Percentiles rank a stretch among this genome's conserved stretches.
Evolutionary conservation across 495 filamentous ascomycete genomes (phyloP).

Genomic region (Neurospora sp.): DNA sequence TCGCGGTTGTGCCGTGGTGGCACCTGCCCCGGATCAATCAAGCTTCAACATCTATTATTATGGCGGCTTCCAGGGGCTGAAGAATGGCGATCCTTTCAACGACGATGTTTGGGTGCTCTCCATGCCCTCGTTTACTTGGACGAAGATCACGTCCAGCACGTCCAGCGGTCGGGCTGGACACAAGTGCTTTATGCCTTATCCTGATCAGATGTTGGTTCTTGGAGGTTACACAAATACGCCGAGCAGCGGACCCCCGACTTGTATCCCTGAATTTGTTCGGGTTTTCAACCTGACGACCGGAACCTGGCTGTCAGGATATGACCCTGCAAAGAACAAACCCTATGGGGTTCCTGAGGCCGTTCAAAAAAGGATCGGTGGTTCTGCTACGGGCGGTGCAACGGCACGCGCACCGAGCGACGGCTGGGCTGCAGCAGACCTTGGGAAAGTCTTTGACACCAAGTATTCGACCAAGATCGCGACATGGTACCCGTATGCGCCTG

Average conservation of each 20-base stretch:
- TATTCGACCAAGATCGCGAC: constrained; percentile 49
- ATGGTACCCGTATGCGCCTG: constrained; percentile 50
- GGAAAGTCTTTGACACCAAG: constrained; percentile 40
- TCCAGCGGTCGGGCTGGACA: constrained; percentile 48
- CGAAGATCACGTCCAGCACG: constrained; percentile 42
- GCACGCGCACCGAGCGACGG: constrained; percentile 29
- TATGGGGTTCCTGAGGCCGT: constrained; percentile 56
- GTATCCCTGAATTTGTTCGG: constrained; percentile 47
- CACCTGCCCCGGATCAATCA: constrained; percentile 47
- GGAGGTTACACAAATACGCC: constrained; percentile 39
- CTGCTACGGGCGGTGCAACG: constrained; percentile 51
- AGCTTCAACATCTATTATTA: constrained; percentile 70
- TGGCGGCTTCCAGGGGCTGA: constrained; percentile 52
- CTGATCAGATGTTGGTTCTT: constrained; percentile 64
- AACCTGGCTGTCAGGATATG: constrained; percentile 48
- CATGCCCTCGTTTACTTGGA: constrained; percentile 70
- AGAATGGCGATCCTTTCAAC: constrained; percentile 24
- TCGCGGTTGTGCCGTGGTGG: constrained; percentile 57
- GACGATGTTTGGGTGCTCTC: constrained; percentile 70
- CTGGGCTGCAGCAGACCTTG: constrained; percentile 43
- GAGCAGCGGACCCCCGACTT: constrained; percentile 12
- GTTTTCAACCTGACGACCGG: constrained; percentile 56
- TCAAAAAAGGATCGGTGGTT: constrained; percentile 50
- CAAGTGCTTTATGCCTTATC: constrained; percentile 56
- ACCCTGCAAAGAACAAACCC: constrained; percentile 35